Evolutionary conservation across 495 filamentous ascomycete species (phyloP).

Genomic region (Penicillium maclennaniae): DNA sequence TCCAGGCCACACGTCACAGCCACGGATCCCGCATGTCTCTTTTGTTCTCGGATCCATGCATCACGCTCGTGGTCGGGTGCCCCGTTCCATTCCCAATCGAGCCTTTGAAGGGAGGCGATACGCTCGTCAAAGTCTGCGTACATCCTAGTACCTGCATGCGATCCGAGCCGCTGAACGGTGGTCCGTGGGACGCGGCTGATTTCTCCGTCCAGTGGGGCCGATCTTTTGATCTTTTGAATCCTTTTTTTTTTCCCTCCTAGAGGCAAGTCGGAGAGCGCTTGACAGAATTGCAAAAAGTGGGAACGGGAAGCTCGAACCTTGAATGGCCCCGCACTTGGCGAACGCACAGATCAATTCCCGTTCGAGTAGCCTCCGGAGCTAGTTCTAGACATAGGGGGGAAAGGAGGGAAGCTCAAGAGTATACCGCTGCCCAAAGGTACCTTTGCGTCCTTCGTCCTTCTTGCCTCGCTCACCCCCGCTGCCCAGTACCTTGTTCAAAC

Average conservation of each 20-base stretch:
- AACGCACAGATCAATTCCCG: conserved; percentile 18
- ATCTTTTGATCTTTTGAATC: no score
- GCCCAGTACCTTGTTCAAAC: background rate
- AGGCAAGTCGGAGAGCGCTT: no score
- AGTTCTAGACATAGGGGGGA: no score
- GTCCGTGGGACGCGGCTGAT: conserved; percentile 24
- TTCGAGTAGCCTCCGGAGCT: conserved; percentile 8
- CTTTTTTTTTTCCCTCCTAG: no score
- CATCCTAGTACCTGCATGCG: conserved; percentile 35
- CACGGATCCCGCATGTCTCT: background rate
- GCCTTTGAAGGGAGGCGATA: conserved; percentile 4
- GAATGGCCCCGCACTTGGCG: conserved; percentile 16
- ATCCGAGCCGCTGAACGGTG: conserved; percentile 35
- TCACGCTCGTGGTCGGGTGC: conserved; percentile 18
- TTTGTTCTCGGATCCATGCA: conserved; percentile 19
- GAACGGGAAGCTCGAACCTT: background rate
- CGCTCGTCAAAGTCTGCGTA: conserved; percentile 13
- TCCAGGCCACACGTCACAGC: background rate
- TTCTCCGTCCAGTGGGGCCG: conserved; percentile 13
- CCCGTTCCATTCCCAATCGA: conserved; percentile 14
- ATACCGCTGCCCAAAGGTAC: no score
- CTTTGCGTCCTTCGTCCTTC: conserved; percentile 5
- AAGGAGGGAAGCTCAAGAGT: no score
- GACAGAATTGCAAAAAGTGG: background rate
- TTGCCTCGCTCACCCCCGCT: conserved; percentile 9